A percentile compares a stretch with the other conserved stretches of the same genome.
These are phyloP conservation scores for Carex kokanica DNA, from an alignment of 176 grass and related monocot genomes.

Conservation along the genomic window DNA sequence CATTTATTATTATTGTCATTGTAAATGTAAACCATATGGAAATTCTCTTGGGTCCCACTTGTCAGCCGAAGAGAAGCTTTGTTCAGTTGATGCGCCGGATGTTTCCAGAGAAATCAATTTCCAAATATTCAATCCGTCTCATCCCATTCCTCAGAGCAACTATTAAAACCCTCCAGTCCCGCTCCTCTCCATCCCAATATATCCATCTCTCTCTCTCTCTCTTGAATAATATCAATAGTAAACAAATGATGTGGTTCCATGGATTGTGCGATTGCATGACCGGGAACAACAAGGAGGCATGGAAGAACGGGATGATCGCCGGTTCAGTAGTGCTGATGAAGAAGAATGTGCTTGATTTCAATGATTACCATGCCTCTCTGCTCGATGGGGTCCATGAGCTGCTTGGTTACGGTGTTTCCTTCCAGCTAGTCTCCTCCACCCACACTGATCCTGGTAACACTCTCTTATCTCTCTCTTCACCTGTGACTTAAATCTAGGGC, in stretches of 20 bases:
- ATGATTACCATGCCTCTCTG: slow-evolving; percentile 49
- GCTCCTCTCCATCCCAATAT: no score
- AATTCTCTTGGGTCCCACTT: no score
- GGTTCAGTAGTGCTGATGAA: slow-evolving; percentile 56
- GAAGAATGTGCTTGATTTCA: slow-evolving; percentile 67
- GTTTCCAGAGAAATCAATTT: no score
- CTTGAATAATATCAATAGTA: background rate
- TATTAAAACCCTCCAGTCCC: no score
- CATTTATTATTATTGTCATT: no score
- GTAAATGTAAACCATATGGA: no score
- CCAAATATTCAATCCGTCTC: no score
- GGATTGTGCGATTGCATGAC: slow-evolving; percentile 19
- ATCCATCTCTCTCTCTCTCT: no score
- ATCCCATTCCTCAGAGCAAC: no score
- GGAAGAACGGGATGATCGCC: slow-evolving; percentile 22
- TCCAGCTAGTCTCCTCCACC: slow-evolving; percentile 79
- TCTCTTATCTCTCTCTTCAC: background rate
- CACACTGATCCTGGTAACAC: slow-evolving; percentile 41
- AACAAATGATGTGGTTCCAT: background rate
- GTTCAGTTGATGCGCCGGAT: no score
- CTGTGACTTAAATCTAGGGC: no score
- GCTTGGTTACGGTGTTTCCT: slow-evolving; percentile 40
- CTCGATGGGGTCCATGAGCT: slow-evolving; percentile 53
- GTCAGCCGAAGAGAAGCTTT: no score
- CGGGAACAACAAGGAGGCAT: slow-evolving; percentile 3